Evolutionary conservation across 176 grass and related monocot species (phyloP).

Genomic region (Ananas comosus): DNA sequence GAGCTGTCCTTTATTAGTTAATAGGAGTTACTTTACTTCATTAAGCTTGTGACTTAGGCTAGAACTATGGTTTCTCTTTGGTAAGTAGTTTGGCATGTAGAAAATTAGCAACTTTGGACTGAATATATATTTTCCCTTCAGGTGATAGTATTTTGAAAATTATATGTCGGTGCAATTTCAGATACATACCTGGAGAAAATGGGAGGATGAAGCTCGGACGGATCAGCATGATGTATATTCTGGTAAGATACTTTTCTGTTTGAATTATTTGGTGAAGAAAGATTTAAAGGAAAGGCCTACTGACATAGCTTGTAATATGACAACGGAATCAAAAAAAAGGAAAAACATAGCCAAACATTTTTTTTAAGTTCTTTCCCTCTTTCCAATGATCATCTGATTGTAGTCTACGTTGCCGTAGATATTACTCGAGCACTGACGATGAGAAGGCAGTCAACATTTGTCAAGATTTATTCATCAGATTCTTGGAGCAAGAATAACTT

Average conservation of each 20-base stretch:
- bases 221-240: slow-evolving; percentile 71
- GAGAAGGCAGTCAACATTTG: slow-evolving; percentile 90
- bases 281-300: not conserved
- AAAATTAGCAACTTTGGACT: too few relatives aligned
- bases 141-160: too few relatives aligned
- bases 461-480: slow-evolving; percentile 41
- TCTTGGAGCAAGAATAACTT: slow-evolving; percentile 65
- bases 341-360: too few relatives aligned
- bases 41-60: not conserved
- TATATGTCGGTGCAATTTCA: not conserved
- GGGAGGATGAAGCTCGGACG: slow-evolving; percentile 93
- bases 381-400: not conserved
- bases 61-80: too few relatives aligned
- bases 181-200: slow-evolving; percentile 95
- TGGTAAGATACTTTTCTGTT: slow-evolving; percentile 27
- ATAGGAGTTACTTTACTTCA: not conserved
- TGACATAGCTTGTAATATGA: too few relatives aligned
- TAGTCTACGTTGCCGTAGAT: slow-evolving; percentile 27
- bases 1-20: too few relatives aligned
- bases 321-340: too few relatives aligned
- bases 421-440: slow-evolving; percentile 71
- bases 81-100: too few relatives aligned
- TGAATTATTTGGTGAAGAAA: not conserved
- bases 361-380: too few relatives aligned
- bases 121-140: too few relatives aligned